phyloP scores from a whole-genome alignment of 805 yeast genomes.

The Candida endomychidarum region DNA sequence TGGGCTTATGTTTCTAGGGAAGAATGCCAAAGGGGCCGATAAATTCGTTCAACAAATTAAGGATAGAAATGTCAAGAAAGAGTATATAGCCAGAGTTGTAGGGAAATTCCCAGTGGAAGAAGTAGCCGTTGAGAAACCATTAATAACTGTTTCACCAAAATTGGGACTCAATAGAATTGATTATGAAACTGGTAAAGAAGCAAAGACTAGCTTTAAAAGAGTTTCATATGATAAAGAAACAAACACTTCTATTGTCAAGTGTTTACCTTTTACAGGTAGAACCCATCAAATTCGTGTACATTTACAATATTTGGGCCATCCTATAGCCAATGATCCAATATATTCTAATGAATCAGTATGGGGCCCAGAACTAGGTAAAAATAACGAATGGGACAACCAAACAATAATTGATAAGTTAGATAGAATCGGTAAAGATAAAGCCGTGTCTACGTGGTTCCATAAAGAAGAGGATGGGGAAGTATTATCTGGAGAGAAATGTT shows the following conservation, averaged over 20 bases:
- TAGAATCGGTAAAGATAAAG: slow-evolving; percentile 65
- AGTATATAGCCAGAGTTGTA: slow-evolving; percentile 81
- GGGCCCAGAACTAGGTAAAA: slow-evolving; percentile 74
- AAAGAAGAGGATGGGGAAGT: slow-evolving; percentile 66
- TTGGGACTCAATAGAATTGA: slow-evolving; percentile 61
- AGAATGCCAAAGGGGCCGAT: slow-evolving; percentile 76
- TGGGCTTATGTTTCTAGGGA: slow-evolving; percentile 90
- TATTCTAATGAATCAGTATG: slow-evolving; percentile 78
- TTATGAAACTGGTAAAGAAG: slow-evolving; percentile 58
- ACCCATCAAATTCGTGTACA: slow-evolving; percentile 96
- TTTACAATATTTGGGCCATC: slow-evolving; percentile 64
- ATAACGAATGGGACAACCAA: slow-evolving; percentile 50
- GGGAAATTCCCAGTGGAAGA: slow-evolving; percentile 74
- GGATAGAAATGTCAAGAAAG: slow-evolving; percentile 73
- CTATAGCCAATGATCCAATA: slow-evolving; percentile 60
- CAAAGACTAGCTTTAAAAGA: slow-evolving; percentile 68
- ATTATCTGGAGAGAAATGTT: slow-evolving; percentile 58
- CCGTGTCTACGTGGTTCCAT: slow-evolving; percentile 68
- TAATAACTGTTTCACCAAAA: slow-evolving; percentile 71
- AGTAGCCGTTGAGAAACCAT: slow-evolving; percentile 62
- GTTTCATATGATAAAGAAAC: slow-evolving; percentile 62
- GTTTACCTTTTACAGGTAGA: slow-evolving; percentile 88
- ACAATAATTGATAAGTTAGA: slow-evolving; percentile 52
- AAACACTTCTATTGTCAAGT: slow-evolving; percentile 67
- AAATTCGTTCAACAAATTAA: slow-evolving; percentile 67